Percentiles rank a stretch among this genome's conserved stretches.
Conservation (phyloP, 345 rosid species). For the Rhodamnia argentea region DNA sequence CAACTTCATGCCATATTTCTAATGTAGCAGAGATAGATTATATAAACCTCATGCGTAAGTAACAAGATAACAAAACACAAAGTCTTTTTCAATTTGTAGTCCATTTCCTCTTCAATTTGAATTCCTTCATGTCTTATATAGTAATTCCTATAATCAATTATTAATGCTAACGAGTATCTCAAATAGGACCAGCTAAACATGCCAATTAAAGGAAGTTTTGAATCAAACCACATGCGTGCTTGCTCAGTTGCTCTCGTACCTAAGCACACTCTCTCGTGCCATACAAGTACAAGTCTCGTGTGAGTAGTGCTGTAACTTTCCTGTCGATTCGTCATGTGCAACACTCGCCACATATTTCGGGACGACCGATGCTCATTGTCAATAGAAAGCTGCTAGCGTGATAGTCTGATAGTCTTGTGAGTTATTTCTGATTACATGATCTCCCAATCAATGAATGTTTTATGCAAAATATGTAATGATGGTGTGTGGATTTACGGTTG, state of each 20-base stretch:
- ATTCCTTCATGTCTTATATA: not conserved
- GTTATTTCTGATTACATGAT: too few relatives aligned
- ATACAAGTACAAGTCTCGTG: not conserved
- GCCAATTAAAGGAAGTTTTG: not conserved
- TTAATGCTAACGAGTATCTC: not conserved
- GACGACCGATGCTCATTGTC: not conserved
- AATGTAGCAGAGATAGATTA: too few relatives aligned
- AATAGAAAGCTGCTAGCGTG: too few relatives aligned
- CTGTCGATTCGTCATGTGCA: not conserved
- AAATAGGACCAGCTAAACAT: not conserved
- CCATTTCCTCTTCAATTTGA: too few relatives aligned
- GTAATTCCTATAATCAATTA: not conserved
- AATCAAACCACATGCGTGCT: not conserved
- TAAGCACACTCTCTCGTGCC: not conserved
- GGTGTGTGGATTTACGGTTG: too few relatives aligned
- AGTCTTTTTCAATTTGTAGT: too few relatives aligned
- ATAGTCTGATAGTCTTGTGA: too few relatives aligned
- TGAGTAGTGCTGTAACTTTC: not conserved
- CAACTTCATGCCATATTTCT: too few relatives aligned
- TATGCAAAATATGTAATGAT: too few relatives aligned
- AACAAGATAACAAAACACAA: too few relatives aligned
- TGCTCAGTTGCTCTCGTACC: not conserved
- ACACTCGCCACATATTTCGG: not conserved
- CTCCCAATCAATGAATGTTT: too few relatives aligned
- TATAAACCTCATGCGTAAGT: too few relatives aligned